These are phyloP conservation scores for Nicotiana otophora DNA, from an alignment of 257 asterid species.

Conservation along the genomic window DNA sequence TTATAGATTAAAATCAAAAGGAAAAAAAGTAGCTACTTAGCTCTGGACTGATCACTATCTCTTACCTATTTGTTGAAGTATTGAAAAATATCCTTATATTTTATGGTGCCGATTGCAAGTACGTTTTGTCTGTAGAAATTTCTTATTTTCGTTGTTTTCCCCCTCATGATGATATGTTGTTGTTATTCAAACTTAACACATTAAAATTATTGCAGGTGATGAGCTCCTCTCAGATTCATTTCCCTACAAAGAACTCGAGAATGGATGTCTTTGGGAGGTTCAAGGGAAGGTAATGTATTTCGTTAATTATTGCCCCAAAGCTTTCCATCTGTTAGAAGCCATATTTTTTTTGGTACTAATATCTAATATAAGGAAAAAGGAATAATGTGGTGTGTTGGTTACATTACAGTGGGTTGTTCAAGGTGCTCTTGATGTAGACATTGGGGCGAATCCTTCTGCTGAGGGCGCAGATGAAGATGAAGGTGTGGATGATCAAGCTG, in stretches of 20 bases:
- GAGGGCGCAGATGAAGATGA: conserved; percentile 80
- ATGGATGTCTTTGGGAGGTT: conserved; percentile 83
- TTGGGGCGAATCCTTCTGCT: conserved; percentile 93
- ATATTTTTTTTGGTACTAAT: not conserved
- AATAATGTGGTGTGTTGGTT: not conserved
- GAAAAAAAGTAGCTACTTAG: too few relatives aligned
- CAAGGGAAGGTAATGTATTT: conserved; percentile 63
- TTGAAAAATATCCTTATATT: too few relatives aligned
- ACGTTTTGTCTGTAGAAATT: not conserved
- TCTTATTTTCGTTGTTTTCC: not conserved
- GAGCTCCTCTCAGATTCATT: conserved; percentile 97
- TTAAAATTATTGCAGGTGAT: conserved; percentile 39
- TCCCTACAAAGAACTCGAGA: conserved; percentile 66
- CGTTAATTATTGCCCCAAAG: not conserved
- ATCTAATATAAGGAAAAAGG: not conserved
- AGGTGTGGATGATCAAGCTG: conserved; percentile 62
- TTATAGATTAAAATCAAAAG: too few relatives aligned
- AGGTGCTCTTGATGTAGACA: conserved; percentile 71
- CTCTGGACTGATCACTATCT: too few relatives aligned
- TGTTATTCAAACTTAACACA: not conserved
- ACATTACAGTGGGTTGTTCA: conserved; percentile 62
- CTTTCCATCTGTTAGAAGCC: not conserved
- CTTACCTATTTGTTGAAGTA: too few relatives aligned
- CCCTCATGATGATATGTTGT: not conserved
- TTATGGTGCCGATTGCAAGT: too few relatives aligned